These are phyloP conservation scores for Hygrocybe punicea DNA, from an alignment of 768 basidiomycete genomes.

Conservation along the genomic window DNA sequence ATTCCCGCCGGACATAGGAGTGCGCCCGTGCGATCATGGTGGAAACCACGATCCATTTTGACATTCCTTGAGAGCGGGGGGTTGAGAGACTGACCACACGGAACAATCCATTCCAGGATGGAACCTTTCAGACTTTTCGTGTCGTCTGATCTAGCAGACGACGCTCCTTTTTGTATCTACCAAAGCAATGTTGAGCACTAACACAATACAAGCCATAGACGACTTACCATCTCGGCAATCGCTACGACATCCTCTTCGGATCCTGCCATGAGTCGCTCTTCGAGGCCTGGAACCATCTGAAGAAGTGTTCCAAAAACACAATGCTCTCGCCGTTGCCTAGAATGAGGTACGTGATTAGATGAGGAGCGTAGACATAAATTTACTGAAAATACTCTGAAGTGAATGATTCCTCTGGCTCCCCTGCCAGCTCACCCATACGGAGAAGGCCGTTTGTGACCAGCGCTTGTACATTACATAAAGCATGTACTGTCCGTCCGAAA, in stretches of 20 bases:
- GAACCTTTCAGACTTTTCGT: neutral
- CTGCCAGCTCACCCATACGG: neutral
- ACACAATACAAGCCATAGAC: neutral
- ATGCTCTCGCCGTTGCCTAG: slow-evolving; percentile 1
- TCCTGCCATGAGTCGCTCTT: neutral
- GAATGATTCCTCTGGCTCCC: neutral
- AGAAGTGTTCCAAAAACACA: neutral
- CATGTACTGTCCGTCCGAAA: no score
- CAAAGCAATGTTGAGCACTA: no score
- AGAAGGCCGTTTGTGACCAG: neutral
- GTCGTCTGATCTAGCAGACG: neutral
- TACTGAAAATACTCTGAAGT: neutral
- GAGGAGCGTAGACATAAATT: neutral
- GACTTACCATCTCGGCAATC: slow-evolving; percentile 1
- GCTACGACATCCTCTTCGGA: neutral
- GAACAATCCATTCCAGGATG: neutral
- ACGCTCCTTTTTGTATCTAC: neutral
- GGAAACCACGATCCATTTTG: slow-evolving; percentile 3
- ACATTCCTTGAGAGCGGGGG: neutral
- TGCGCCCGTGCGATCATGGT: slow-evolving; percentile 5
- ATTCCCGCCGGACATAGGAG: slow-evolving; percentile 12
- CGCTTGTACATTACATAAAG: neutral
- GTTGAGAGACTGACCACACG: neutral
- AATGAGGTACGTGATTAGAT: neutral
- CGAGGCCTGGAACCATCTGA: slow-evolving; percentile 4